Conservation (phyloP, 257 asterid genomes). For the Penstemon eatonii region DNA sequence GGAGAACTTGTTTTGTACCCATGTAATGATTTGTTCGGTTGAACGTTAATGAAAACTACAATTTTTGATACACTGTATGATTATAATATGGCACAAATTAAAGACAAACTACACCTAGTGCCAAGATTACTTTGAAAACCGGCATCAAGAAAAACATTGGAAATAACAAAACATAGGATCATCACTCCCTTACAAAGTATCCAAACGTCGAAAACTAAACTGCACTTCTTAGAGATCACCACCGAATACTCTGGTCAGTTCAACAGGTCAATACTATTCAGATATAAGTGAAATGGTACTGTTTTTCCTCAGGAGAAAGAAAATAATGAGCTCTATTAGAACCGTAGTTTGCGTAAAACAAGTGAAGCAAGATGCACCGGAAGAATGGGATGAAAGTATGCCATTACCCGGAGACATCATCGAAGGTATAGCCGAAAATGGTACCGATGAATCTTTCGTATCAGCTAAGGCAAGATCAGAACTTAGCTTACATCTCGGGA, state of each 20-base stretch:
- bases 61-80: too few relatives aligned
- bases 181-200: slow-evolving; percentile 14
- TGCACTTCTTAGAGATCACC: slow-evolving; percentile 28
- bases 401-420: slow-evolving; percentile 60
- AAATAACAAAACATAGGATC: slow-evolving; percentile 34
- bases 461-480: slow-evolving; percentile 44
- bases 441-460: slow-evolving; percentile 32
- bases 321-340: slow-evolving; percentile 31
- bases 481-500: slow-evolving; percentile 33
- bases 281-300: slow-evolving; percentile 22
- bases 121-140: background rate
- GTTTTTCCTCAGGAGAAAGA: slow-evolving; percentile 1
- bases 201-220: slow-evolving; percentile 36
- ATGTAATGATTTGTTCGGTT: too few relatives aligned
- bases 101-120: background rate
- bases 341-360: slow-evolving; percentile 45
- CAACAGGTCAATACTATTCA: background rate
- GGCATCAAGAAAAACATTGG: slow-evolving; percentile 30
- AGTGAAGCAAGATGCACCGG: slow-evolving; percentile 44
- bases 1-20: too few relatives aligned
- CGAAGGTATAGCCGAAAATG: slow-evolving; percentile 41
- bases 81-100: too few relatives aligned
- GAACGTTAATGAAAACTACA: too few relatives aligned
- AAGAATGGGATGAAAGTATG: slow-evolving; percentile 54
- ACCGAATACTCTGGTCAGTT: slow-evolving; percentile 15